phyloP scores from a whole-genome alignment of 2,329 filamentous ascomycete genomes.

The Colletotrichum tofieldiae region DNA sequence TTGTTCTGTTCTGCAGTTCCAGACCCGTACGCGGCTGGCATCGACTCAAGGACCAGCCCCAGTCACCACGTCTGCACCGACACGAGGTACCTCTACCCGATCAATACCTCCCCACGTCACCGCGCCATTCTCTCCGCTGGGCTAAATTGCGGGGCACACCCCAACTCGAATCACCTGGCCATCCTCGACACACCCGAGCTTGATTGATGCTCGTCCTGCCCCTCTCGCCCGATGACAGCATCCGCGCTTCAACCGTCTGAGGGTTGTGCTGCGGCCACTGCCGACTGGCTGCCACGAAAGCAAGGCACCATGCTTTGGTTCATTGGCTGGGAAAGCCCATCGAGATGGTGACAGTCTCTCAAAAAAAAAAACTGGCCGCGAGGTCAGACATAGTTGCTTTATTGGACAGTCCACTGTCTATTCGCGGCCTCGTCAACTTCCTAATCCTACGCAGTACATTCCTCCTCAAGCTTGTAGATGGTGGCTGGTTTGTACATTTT shows the following conservation, averaged over 20 bases:
- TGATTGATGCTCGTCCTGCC: conserved; percentile 23
- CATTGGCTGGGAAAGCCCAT: background rate
- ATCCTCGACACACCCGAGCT: conserved; percentile 26
- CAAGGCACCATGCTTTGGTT: conserved; percentile 1
- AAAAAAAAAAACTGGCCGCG: background rate
- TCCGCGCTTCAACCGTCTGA: conserved; percentile 27
- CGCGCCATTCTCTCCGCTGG: conserved; percentile 39
- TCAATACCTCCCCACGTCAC: conserved; percentile 35
- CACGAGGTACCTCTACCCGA: conserved; percentile 36
- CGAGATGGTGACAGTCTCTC: background rate
- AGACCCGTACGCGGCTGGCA: conserved; percentile 15
- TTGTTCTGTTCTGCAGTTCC: conserved; percentile 16
- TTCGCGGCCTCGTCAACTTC: background rate
- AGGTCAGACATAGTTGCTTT: conserved; percentile 3
- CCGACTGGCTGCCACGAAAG: conserved; percentile 25
- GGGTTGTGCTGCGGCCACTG: conserved; percentile 17
- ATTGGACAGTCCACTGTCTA: background rate
- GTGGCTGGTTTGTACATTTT: background rate
- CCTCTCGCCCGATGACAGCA: conserved; percentile 36
- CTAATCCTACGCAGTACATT: too few species aligned
- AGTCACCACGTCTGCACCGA: conserved; percentile 9
- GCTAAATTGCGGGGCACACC: conserved; percentile 39
- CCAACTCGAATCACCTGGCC: conserved; percentile 38
- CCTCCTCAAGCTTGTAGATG: background rate
- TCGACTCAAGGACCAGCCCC: conserved; percentile 2